These are phyloP conservation scores for Exsudoporus frostii DNA, from an alignment of 768 basidiomycete genomes.

Conservation along the genomic window DNA sequence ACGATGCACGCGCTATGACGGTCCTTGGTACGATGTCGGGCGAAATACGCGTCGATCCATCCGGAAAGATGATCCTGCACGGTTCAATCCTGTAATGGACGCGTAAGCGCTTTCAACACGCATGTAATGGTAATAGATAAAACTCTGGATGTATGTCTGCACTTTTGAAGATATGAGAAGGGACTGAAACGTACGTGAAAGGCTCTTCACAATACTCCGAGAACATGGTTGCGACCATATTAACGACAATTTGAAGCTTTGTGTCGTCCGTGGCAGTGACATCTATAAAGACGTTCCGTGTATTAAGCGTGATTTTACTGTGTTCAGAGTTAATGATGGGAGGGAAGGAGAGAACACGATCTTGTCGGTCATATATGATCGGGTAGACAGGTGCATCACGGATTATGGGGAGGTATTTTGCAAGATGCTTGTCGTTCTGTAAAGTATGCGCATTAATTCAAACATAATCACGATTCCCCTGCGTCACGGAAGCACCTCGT, in stretches of 20 bases:
- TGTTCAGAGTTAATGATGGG: conserved; percentile 98
- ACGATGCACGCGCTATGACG: conserved; percentile 77
- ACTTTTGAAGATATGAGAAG: neutral
- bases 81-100: conserved; percentile 76
- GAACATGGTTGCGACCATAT: conserved; percentile 97
- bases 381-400: conserved; percentile 95
- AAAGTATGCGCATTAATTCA: neutral
- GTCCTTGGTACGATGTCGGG: conserved; percentile 77
- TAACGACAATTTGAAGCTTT: conserved; percentile 93
- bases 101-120: neutral
- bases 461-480: neutral
- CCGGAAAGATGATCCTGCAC: conserved; percentile 76
- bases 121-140: neutral
- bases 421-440: conserved; percentile 89
- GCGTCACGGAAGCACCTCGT: conserved; percentile 62
- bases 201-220: conserved; percentile 92
- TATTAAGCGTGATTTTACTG: conserved; percentile 94
- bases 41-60: conserved; percentile 71
- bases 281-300: conserved; percentile 93
- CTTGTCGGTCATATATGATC: conserved; percentile 90
- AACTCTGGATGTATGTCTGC: neutral
- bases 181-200: conserved; percentile 65
- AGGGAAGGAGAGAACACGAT: conserved; percentile 91
- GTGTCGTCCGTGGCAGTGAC: conserved; percentile 96
- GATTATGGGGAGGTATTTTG: conserved; percentile 87